Evolutionary conservation across 106 monocot genomes (phyloP), one percentile per base, ranked within the genome.

Genomic region (Acorus gramineus): DNA sequence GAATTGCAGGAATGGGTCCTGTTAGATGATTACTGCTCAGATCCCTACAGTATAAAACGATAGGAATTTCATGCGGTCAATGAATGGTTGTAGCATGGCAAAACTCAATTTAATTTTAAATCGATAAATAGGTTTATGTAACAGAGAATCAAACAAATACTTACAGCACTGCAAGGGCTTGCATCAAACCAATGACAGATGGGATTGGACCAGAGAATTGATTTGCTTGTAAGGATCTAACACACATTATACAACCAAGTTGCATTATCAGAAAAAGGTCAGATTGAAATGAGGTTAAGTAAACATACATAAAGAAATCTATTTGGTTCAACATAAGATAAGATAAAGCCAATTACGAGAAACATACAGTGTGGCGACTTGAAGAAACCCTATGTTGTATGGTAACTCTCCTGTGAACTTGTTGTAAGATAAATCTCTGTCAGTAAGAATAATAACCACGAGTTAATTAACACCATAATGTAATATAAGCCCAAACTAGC

Each of bases 151-250:
- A 28, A 28, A 8, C 42, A 4, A 65, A 11, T 57, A 70, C 98
- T 83, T 65, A 92, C 87, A 98, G 60, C 14, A 98, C 92, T 49
- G 98, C 98, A 73, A 98, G 92, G 66, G 98, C 98, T 53, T 98
- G 98, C 98, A 98, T 98, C 3, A 92, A 83, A 57, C 98, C 98
- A 81, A 98, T 85, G 44, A 98, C 98, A 64, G 88, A 91, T 44
- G 98, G 91, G 64, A 98, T 98, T 73, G 83, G 81, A 14, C 98
- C 98, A 46, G 75, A 92, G 50, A 98, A 77, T 66, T 57, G 65
- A 69, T 98, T 98, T 56, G 92, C 98, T 74, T 98, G 98, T 59
- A 98, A 81, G 11, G 98, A 98, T 51, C 98, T 92, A 56, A 2
- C 44, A 68, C 8, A 49, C 57, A 61, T 50, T 4, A 14, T 44